A percentile compares a stretch with the other conserved stretches of the same genome.
These are phyloP conservation scores for Trichoderma harzianum DNA, from an alignment of 2,329 filamentous ascomycete genomes.

Conservation along the genomic window DNA sequence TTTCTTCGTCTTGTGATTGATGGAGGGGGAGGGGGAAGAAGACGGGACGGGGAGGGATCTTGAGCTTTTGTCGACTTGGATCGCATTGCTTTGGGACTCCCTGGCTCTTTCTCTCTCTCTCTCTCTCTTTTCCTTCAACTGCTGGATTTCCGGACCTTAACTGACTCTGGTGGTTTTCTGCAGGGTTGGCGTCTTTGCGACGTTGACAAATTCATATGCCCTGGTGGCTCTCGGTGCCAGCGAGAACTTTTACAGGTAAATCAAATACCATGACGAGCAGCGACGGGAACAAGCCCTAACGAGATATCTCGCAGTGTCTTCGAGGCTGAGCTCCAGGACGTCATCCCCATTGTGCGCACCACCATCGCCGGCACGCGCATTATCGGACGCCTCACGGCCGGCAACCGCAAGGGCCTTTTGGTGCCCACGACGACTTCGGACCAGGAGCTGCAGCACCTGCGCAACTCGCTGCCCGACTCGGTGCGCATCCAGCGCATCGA, in stretches of 20 bases:
- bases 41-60: not conserved
- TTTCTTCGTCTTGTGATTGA: not conserved
- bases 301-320: conserved; percentile 64
- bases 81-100: not conserved
- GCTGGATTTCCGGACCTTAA: not conserved
- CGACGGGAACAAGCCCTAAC: not conserved
- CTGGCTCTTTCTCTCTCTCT: too few species aligned
- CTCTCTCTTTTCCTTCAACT: too few species aligned
- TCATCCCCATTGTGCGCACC: conserved; percentile 93
- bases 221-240: conserved; percentile 91
- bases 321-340: conserved; percentile 94
- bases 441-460: conserved; percentile 95
- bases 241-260: conserved; percentile 94
- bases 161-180: conserved; percentile 8
- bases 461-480: conserved; percentile 86
- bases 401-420: conserved; percentile 93
- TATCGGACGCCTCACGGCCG: conserved; percentile 90
- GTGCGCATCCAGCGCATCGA: conserved; percentile 97
- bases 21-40: not conserved
- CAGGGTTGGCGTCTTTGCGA: conserved; percentile 94
- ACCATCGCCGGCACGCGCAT: conserved; percentile 97
- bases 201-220: conserved; percentile 95
- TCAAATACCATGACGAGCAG: not conserved
- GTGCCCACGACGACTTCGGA: conserved; percentile 95
- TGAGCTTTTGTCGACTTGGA: not conserved